Evolutionary conservation across 176 grass and related monocot genomes (phyloP).

Genomic region (Luzula sylvatica): DNA sequence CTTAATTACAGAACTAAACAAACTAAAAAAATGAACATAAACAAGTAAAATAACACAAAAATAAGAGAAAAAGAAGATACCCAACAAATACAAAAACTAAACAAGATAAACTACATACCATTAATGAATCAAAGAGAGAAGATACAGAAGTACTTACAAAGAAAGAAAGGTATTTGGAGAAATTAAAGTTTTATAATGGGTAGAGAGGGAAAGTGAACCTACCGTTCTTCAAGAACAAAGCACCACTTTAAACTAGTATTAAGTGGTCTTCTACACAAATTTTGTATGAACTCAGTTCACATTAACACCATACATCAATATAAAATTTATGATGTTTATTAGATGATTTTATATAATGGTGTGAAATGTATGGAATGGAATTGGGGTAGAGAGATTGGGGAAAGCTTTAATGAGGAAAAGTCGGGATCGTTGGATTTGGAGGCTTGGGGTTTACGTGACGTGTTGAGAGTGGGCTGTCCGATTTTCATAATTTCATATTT

Average conservation of each 20-base stretch:
- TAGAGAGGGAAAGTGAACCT: constrained; percentile 11
- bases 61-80: neutral
- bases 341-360: neutral
- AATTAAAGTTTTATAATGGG: neutral
- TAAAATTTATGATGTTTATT: no score
- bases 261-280: neutral
- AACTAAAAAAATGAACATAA: neutral
- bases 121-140: constrained; percentile 4
- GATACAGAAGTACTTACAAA: neutral
- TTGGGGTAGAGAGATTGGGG: neutral
- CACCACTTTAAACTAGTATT: constrained; percentile 1
- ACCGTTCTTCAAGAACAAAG: constrained; percentile 5
- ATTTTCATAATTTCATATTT: neutral
- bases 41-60: neutral
- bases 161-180: constrained; percentile 2
- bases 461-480: neutral
- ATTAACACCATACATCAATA: no score
- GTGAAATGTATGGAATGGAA: neutral
- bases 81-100: neutral
- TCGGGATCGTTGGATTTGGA: neutral
- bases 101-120: neutral
- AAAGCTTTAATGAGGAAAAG: neutral
- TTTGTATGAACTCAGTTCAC: neutral
- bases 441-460: constrained; percentile 4
- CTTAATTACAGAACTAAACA: neutral